phyloP scores from a whole-genome alignment of 208 protist genomes.

The Leptomonas pyrrhocoris region DNA sequence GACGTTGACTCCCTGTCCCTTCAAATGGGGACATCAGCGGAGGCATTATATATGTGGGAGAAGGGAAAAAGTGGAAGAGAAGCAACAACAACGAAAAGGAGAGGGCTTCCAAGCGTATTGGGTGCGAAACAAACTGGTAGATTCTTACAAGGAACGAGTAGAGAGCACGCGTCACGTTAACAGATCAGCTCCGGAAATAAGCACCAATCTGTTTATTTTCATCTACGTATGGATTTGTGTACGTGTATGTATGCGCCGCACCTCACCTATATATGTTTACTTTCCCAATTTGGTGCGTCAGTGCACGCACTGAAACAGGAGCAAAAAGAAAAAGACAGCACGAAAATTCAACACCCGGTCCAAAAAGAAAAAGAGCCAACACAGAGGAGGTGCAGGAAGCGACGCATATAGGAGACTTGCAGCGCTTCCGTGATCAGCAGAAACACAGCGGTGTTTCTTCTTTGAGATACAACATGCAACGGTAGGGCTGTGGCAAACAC shows the following conservation, averaged over 20 bases:
- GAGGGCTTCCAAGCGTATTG: not conserved
- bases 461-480: too few species aligned
- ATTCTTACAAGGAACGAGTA: not conserved
- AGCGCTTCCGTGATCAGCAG: too few species aligned
- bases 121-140: not conserved
- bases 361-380: not conserved
- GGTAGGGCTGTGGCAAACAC: too few species aligned
- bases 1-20: not conserved
- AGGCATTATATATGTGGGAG: not conserved
- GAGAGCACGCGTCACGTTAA: not conserved
- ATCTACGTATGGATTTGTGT: not conserved
- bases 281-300: not conserved
- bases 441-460: too few species aligned
- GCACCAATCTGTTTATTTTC: not conserved
- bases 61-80: not conserved
- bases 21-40: conserved; percentile 17
- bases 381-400: not conserved
- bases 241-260: not conserved
- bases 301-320: not conserved
- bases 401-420: too few species aligned
- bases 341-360: not conserved
- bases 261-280: too few species aligned
- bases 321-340: not conserved
- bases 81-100: not conserved
- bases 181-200: not conserved